Conservation (phyloP, 2,329 filamentous ascomycete species). For the Diaporthe sp. region DNA sequence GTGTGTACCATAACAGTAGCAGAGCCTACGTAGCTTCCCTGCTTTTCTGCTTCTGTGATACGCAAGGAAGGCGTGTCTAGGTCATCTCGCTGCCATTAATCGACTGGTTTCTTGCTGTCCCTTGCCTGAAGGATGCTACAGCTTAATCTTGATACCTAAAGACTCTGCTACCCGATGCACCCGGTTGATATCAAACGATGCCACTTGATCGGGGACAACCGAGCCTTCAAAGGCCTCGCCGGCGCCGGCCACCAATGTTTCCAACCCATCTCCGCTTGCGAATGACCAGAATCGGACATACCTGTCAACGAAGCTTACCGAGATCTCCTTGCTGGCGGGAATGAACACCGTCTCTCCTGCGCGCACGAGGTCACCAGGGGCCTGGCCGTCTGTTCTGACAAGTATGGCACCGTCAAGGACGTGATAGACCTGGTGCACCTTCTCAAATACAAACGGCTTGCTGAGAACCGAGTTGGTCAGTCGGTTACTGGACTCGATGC, state of each 20-base stretch:
- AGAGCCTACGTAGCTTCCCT: background rate
- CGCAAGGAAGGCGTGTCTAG: background rate
- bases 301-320: background rate
- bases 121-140: background rate
- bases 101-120: background rate
- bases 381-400: background rate
- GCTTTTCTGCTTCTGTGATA: background rate
- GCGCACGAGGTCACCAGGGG: background rate
- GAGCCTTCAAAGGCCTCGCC: background rate
- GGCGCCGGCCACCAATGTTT: background rate
- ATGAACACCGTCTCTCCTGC: background rate
- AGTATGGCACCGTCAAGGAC: background rate
- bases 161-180: background rate
- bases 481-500: background rate
- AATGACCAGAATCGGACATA: background rate
- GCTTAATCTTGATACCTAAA: background rate
- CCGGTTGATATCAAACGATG: background rate
- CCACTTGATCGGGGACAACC: background rate
- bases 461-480: background rate
- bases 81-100: background rate
- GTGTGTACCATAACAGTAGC: background rate
- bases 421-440: background rate
- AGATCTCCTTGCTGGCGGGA: background rate
- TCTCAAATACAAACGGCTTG: conserved; percentile 3
- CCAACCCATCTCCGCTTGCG: background rate